phyloP scores from a whole-genome alignment of 306 rosid genomes.

The Trifolium fragiferum region DNA sequence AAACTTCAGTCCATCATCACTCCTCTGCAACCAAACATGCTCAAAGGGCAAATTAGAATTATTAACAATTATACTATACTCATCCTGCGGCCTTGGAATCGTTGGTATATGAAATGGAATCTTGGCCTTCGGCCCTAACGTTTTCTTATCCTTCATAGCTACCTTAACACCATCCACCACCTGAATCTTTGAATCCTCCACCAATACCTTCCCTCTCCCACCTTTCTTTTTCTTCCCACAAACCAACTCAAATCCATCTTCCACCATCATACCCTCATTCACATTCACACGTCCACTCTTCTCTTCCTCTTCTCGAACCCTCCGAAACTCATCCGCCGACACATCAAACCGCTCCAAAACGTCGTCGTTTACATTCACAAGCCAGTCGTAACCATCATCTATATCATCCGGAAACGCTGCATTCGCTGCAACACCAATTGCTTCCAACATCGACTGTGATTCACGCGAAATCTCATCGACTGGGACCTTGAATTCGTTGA shows the following conservation, averaged over 20 bases:
- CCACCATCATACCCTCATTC: conserved; percentile 35
- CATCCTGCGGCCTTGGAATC: conserved; percentile 80
- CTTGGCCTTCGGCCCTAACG: conserved; percentile 59
- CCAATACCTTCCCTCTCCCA: conserved; percentile 31
- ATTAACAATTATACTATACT: conserved; percentile 67
- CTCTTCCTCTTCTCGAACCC: conserved; percentile 54
- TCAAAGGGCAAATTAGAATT: conserved; percentile 76
- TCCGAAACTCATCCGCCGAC: conserved; percentile 68
- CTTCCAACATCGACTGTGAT: conserved; percentile 69
- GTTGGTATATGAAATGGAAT: conserved; percentile 89
- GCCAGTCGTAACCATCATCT: conserved; percentile 78
- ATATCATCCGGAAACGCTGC: conserved; percentile 63
- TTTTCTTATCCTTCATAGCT: conserved; percentile 62
- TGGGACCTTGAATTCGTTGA: conserved; percentile 69
- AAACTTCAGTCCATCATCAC: conserved; percentile 67
- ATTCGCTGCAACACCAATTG: conserved; percentile 55
- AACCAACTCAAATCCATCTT: conserved; percentile 73
- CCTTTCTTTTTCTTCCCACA: conserved; percentile 65
- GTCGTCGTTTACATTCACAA: conserved; percentile 76
- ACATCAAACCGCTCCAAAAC: conserved; percentile 63
- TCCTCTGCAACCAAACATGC: conserved; percentile 90
- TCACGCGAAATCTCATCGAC: conserved; percentile 53
- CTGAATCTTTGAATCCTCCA: background rate
- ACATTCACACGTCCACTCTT: conserved; percentile 44
- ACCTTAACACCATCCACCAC: conserved; percentile 54